Evolutionary conservation across 352 stramenopile genomes (phyloP).

Genomic region (Nothophytophthora sp.): DNA sequence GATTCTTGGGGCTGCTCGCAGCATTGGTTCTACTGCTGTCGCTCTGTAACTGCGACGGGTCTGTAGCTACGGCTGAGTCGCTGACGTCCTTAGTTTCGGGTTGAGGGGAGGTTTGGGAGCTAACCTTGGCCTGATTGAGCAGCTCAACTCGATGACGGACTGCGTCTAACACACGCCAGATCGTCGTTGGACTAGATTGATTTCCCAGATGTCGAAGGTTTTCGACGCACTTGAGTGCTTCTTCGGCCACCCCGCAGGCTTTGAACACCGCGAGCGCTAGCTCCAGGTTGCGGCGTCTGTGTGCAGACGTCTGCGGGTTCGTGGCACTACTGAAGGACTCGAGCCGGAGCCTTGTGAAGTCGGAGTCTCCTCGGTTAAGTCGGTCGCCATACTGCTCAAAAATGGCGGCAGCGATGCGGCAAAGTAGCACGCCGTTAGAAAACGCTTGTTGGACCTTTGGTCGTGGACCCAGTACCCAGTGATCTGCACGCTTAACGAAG

Average conservation of each 20-base stretch:
- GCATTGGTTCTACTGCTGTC: background rate
- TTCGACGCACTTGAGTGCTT: slow-evolving; percentile 9
- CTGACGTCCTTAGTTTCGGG: too few species aligned
- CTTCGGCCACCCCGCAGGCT: slow-evolving; percentile 7
- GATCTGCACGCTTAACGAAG: slow-evolving; percentile 3
- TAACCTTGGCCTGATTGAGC: background rate
- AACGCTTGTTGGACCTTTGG: slow-evolving; percentile 21
- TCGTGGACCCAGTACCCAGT: slow-evolving; percentile 5
- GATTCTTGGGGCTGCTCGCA: background rate
- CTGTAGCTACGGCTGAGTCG: too few species aligned
- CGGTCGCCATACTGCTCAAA: slow-evolving; percentile 6
- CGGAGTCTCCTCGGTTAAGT: background rate
- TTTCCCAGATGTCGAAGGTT: slow-evolving; percentile 8
- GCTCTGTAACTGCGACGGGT: too few species aligned
- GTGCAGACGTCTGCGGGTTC: slow-evolving; percentile 6
- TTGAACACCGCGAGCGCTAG: slow-evolving; percentile 17
- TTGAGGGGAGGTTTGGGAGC: too few species aligned
- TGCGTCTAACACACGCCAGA: slow-evolving; percentile 20
- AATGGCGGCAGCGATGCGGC: slow-evolving; percentile 29
- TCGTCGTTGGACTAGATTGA: background rate
- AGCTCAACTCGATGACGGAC: slow-evolving; percentile 3
- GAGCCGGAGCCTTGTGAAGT: background rate
- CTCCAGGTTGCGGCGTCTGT: slow-evolving; percentile 14
- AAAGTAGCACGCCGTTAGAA: slow-evolving; percentile 36
- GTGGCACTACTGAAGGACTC: background rate